phyloP scores from a whole-genome alignment of 257 asterid species.

The Solanum piurae region DNA sequence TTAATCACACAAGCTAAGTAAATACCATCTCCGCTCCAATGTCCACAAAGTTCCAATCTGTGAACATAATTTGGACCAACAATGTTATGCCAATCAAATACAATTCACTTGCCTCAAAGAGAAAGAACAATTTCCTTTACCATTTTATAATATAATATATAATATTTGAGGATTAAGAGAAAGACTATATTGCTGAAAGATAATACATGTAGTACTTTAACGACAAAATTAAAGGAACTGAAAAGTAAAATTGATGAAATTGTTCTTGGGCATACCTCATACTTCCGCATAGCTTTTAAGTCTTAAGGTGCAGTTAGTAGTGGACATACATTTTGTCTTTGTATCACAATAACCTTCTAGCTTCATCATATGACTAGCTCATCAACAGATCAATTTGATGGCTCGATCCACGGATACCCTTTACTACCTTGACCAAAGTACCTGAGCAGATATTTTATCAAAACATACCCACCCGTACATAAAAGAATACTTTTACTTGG shows the following conservation, averaged over 20 bases:
- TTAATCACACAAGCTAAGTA: background rate
- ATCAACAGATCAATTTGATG: too few species aligned
- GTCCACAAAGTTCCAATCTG: background rate
- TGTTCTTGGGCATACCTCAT: too few species aligned
- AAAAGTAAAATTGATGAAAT: too few species aligned
- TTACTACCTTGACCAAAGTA: background rate
- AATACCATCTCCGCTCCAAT: background rate
- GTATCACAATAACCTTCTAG: background rate
- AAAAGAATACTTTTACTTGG: background rate
- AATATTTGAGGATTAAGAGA: background rate
- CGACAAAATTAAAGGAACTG: too few species aligned
- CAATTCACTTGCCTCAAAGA: too few species aligned
- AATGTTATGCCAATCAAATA: background rate
- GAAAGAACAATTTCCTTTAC: background rate
- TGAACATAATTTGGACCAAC: background rate
- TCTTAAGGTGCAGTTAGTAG: too few species aligned
- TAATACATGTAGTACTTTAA: background rate
- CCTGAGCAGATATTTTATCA: too few species aligned
- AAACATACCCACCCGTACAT: background rate
- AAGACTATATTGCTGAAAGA: background rate
- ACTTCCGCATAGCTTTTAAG: too few species aligned
- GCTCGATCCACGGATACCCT: background rate
- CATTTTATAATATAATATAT: background rate
- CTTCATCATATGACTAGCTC: background rate
- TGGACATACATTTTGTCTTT: background rate